Evolutionary conservation across 345 rosid genomes (phyloP).

Genomic region (Salix udensis): DNA sequence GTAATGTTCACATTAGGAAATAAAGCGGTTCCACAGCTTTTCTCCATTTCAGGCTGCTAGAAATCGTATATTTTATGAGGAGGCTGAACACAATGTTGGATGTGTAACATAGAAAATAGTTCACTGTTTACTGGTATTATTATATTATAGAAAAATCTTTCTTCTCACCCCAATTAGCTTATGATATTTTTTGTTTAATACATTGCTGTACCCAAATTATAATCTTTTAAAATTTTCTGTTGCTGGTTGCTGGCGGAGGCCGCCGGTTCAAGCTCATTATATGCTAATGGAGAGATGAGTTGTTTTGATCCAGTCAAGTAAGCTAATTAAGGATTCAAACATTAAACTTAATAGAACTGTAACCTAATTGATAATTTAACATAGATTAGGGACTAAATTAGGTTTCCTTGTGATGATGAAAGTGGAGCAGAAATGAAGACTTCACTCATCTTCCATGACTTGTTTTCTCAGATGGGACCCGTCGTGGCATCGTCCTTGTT

Average conservation of each 20-base stretch:
- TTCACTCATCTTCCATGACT: not conserved
- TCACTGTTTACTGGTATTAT: not conserved
- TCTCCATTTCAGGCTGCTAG: not conserved
- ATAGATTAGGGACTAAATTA: no score
- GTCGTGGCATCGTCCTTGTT: not conserved
- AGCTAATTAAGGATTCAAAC: not conserved
- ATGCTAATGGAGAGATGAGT: not conserved
- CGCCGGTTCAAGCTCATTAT: not conserved
- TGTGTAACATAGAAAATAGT: slow-evolving; percentile 3
- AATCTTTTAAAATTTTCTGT: not conserved
- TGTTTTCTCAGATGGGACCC: not conserved
- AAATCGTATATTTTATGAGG: not conserved
- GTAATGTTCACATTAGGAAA: not conserved
- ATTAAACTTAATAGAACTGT: no score
- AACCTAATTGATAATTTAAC: no score
- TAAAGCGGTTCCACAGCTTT: not conserved
- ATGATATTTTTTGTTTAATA: not conserved
- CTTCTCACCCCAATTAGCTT: not conserved
- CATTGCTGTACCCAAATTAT: not conserved
- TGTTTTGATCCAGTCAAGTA: not conserved
- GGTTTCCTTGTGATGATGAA: no score
- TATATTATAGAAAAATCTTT: not conserved
- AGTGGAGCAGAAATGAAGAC: no score
- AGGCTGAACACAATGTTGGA: not conserved
- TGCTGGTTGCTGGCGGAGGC: not conserved